Evolutionary conservation across 805 yeast species (phyloP), one percentile per base, ranked within the genome.

Genomic region (Cyberlindnera xylosilytica): DNA sequence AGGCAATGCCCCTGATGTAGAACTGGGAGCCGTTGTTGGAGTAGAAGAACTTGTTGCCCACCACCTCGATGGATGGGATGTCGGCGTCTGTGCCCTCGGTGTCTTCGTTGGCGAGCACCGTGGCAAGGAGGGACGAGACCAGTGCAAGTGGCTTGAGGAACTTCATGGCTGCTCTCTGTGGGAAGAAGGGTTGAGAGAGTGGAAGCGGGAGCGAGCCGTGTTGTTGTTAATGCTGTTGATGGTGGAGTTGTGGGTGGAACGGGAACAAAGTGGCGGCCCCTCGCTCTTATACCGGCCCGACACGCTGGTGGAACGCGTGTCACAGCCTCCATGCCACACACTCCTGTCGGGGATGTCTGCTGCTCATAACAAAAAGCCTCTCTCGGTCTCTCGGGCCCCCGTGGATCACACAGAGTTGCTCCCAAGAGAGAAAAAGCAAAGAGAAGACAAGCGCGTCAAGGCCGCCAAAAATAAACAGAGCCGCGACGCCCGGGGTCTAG

Each of bases 1-100:
- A 84, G 0, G 90, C 88, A 39, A 84, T 69, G 58, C 95, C 95
- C 56, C 72, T 76, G 50, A 86, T 74, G 65, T 77, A 86, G 64
- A 86, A 86, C 64, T 83, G 89, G 22, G 83, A 71, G 19, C 88
- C 89, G 54, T 79, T 78, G 58, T 74, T 74, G 34, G 80, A 62
- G 67, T 78, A 79, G 64, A 78, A 84, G 63, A 87, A 84, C 64
- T 81, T 78, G 71, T 78, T 80, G 30, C 87, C 87, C 20, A 69
- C 68, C 31, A 80, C 73, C 44, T 77, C 83, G 47, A 83, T 74
- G 29, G 78, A 52, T 19, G 81, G 74, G 20, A 70, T 52, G 34
- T 56, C 55, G 15, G 58, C 58, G 24, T 65, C 64, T 18, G 59
- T 34, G 4, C 54, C 58, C 3, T 42, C 50, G 1, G 54, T 49